phyloP scores from a whole-genome alignment of 106 monocot genomes.

The Triglochin maritima region DNA sequence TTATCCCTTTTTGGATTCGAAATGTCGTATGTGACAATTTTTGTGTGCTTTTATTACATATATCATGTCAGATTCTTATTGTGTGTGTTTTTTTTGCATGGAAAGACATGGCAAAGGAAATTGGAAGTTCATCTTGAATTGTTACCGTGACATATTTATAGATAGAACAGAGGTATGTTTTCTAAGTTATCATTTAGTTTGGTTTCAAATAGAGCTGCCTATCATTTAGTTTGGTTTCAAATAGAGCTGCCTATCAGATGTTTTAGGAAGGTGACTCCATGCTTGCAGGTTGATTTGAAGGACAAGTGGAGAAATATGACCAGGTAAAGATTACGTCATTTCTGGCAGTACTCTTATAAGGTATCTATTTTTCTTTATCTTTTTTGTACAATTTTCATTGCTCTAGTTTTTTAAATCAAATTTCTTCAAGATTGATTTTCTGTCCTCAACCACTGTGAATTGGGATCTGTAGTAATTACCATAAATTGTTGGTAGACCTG shows the following conservation, averaged over 20 bases:
- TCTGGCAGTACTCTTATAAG: background rate
- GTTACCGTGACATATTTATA: slow-evolving; percentile 18
- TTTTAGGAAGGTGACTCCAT: no score
- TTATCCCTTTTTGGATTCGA: background rate
- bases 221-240: background rate
- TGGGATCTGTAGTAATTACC: no score
- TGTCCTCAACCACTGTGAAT: no score
- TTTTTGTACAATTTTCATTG: no score
- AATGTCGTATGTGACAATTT: background rate
- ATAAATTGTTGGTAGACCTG: no score
- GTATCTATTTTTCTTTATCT: no score
- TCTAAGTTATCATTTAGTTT: no score
- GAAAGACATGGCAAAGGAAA: slow-evolving; percentile 32
- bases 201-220: background rate
- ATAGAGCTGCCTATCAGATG: background rate
- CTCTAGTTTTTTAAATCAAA: no score
- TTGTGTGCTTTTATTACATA: background rate
- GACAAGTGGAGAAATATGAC: slow-evolving; percentile 33
- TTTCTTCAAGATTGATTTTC: no score
- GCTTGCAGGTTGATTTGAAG: slow-evolving; percentile 23
- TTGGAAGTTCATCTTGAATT: slow-evolving; percentile 30
- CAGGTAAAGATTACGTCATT: background rate
- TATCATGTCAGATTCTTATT: background rate
- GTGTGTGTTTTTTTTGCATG: background rate
- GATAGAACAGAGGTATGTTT: slow-evolving; percentile 25